These are phyloP conservation scores for Aspergillus heteromorphus DNA, from an alignment of 495 filamentous ascomycete genomes.

Conservation along the genomic window DNA sequence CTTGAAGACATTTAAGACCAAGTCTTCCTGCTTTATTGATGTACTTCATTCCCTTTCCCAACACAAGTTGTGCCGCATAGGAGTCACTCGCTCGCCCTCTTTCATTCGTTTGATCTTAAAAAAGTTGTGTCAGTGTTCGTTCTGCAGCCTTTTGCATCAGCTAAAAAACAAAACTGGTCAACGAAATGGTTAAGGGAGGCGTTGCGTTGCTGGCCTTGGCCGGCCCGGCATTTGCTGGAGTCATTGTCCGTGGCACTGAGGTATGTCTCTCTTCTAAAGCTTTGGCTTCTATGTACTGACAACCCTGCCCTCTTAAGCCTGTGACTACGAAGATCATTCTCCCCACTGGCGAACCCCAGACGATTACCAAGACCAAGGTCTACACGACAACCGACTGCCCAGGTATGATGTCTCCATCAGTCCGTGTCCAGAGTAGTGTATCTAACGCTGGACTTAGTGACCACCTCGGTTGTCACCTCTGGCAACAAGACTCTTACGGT, in stretches of 20 bases:
- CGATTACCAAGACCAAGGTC: constrained; percentile 30
- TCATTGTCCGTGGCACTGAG: constrained; percentile 27
- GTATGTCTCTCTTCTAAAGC: constrained; percentile 6
- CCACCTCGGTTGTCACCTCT: constrained; percentile 26
- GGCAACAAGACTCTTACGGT: constrained; percentile 27
- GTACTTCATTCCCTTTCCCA: constrained; percentile 13
- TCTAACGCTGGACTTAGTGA: constrained; percentile 20
- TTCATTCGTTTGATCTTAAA: constrained; percentile 35
- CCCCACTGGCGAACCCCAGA: constrained; percentile 11
- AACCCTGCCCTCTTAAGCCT: constrained; percentile 5
- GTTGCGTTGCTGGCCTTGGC: constrained; percentile 38
- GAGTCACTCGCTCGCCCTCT: constrained; percentile 24
- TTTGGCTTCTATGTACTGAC: not conserved
- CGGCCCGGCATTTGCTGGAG: constrained; percentile 37
- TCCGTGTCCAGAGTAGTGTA: not conserved
- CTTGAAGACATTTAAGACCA: constrained; percentile 28
- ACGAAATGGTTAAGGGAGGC: constrained; percentile 38
- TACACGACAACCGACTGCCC: constrained; percentile 34
- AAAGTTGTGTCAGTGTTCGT: constrained; percentile 14
- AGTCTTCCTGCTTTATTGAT: not conserved
- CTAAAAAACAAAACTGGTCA: constrained; percentile 11
- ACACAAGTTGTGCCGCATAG: constrained; percentile 7
- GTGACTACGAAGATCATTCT: not conserved
- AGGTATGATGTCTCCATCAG: constrained; percentile 19
- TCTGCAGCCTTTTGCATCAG: constrained; percentile 8